Evolutionary conservation across 768 basidiomycete species (phyloP).

Genomic region (Leccinum variicolor): DNA sequence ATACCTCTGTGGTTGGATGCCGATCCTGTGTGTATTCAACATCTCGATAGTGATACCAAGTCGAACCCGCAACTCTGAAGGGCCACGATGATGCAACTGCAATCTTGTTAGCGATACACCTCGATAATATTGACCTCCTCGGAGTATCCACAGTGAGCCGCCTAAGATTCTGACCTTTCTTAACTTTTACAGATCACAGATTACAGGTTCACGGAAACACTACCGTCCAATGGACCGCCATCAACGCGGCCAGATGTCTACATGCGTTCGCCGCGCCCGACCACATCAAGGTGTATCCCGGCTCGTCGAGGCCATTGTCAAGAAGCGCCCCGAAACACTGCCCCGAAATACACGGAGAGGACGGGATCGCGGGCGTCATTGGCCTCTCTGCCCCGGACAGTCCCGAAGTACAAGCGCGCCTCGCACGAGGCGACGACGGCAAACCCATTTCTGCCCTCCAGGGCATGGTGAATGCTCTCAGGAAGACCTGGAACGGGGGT

Average conservation of each 20-base stretch:
- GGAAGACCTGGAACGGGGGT: slow-evolving; percentile 53
- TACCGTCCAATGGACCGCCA: slow-evolving; percentile 51
- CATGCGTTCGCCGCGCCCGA: slow-evolving; percentile 66
- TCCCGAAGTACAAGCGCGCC: slow-evolving; percentile 46
- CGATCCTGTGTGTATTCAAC: slow-evolving; percentile 49
- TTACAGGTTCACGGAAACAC: slow-evolving; percentile 81
- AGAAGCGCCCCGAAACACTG: slow-evolving; percentile 54
- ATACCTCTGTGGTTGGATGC: slow-evolving; percentile 56
- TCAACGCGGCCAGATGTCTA: slow-evolving; percentile 77
- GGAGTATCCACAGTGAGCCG: slow-evolving; percentile 76
- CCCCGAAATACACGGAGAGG: slow-evolving; percentile 76
- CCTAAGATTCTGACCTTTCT: not conserved
- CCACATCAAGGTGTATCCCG: slow-evolving; percentile 60
- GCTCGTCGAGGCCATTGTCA: slow-evolving; percentile 68
- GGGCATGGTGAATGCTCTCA: slow-evolving; percentile 61
- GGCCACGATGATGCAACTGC: slow-evolving; percentile 91
- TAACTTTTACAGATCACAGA: not conserved
- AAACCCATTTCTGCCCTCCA: slow-evolving; percentile 54
- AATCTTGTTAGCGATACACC: slow-evolving; percentile 71
- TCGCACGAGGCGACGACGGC: slow-evolving; percentile 44
- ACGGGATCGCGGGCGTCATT: slow-evolving; percentile 83
- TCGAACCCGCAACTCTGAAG: slow-evolving; percentile 33
- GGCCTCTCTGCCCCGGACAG: slow-evolving; percentile 57
- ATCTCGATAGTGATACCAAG: not conserved
- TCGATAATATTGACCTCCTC: slow-evolving; percentile 60